Evolutionary conservation across 2,329 filamentous ascomycete species (phyloP), one percentile per base, ranked within the genome.

Genomic region (Ophiostoma ulmi): DNA sequence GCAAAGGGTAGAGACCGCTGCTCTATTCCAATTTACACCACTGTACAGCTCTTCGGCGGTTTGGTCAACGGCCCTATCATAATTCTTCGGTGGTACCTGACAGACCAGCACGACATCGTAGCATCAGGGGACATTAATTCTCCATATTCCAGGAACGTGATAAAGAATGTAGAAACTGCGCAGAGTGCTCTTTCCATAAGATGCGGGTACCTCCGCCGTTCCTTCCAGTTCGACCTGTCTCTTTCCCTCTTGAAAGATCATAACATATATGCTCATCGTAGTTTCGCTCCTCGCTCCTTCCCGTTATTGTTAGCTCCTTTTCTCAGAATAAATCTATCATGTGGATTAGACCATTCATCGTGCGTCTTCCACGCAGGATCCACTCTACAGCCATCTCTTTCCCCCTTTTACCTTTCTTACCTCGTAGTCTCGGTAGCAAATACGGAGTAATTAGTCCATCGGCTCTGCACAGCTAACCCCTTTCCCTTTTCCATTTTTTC

Each of bases 321-420:
- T n/a, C 48, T 26, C n/a, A 26, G 22, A 58, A 14, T 58, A 58
- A 58, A 26, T 58, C 5, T 26, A 58, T 58, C 52, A 26, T 58
- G 52, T 58, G 52, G n/a, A 58, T 31, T 58, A 10, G 22, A 5
- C 52, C 52, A 26, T 58, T 14, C 52, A 26, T 58, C 52, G 52
- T 58, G 52, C 52, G 52, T 58, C 22, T 58, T 26, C 52, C 22
- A 58, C 22, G 22, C 22, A 22, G 48, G n/a, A 22, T 26, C 52
- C 52, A 58, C 52, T 58, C 22, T 58, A 10, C 41, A 69, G 67
- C 38, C 58, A 36, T 41, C 61, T 31, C 70, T 36, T 67, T 44
- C 44, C 69, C 70, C 48, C 44, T 63, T 58, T 69, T 71, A 39
- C 35, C 70, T 55, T 68, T 41, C 26, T 61, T 41, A 58, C 14